These are phyloP conservation scores for Mycena haematopus DNA, from an alignment of 768 basidiomycete genomes.

Conservation along the genomic window DNA sequence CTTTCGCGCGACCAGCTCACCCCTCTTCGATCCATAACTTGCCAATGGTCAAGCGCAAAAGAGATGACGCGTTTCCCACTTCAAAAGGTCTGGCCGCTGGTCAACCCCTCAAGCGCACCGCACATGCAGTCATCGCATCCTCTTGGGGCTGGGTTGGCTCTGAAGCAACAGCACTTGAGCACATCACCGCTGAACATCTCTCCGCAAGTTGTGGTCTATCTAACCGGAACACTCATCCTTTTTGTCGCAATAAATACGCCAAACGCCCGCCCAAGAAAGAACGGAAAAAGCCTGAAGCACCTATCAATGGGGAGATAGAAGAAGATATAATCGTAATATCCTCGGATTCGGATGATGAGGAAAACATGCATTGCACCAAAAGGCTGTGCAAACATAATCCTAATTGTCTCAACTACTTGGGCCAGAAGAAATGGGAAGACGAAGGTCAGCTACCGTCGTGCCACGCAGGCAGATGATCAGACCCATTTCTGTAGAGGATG, in stretches of 20 bases:
- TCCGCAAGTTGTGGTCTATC: slow-evolving; percentile 74
- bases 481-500: slow-evolving; percentile 47
- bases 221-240: slow-evolving; percentile 50
- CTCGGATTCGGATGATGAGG: slow-evolving; percentile 45
- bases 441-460: slow-evolving; percentile 52
- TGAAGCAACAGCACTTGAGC: slow-evolving; percentile 57
- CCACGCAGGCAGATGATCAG: slow-evolving; percentile 20
- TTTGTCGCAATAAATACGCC: slow-evolving; percentile 66
- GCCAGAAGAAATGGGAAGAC: slow-evolving; percentile 82
- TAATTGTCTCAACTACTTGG: slow-evolving; percentile 87
- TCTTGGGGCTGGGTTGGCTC: slow-evolving; percentile 87
- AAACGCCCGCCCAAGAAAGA: slow-evolving; percentile 31
- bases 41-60: slow-evolving; percentile 66
- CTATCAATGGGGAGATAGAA: slow-evolving; percentile 50
- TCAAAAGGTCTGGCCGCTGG: slow-evolving; percentile 63
- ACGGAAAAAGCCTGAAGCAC: slow-evolving; percentile 24
- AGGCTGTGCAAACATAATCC: slow-evolving; percentile 78
- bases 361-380: slow-evolving; percentile 59
- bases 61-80: slow-evolving; percentile 48
- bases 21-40: slow-evolving; percentile 23
- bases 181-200: slow-evolving; percentile 73
- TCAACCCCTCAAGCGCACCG: slow-evolving; percentile 65
- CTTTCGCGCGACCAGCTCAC: slow-evolving; percentile 16
- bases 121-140: slow-evolving; percentile 52
- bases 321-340: slow-evolving; percentile 75